Base-by-base conservation (phyloP, 2,329 filamentous ascomycete genomes). In the Arthrocladium fulminans region DNA sequence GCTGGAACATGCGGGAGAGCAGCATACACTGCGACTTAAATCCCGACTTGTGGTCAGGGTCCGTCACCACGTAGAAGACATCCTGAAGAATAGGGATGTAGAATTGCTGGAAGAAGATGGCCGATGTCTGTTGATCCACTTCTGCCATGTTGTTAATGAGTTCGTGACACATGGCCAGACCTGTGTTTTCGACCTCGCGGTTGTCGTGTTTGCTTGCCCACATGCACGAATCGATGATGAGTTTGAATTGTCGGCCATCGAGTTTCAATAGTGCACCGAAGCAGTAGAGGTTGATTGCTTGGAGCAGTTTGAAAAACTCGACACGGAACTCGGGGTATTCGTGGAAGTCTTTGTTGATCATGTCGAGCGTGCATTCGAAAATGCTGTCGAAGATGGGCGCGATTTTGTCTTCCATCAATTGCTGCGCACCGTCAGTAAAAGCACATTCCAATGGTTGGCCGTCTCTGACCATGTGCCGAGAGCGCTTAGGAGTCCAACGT, bases 121-220 rank as follows among this genome's bases (percentile, higher is more conserved):
- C 94, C 55, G 89, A 86, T 0, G 88, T 97, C 61, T 83, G 75
- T 17, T 79, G 71, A 64, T 97, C 89, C 1, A 88, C 85, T 60
- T 96, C 90, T 7, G 90, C 88, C 73, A 98, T 95, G 70, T 98
- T 98, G 69, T 86, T 90, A 65, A 98, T 89, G 56, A 98, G 76
- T 70, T 98, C 92, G 57, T 95, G 80, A 67, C 90, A 97, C 92
- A 98, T 98, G 68, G 89, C 92, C 52, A 98, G 80, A 52, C 92
- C 92, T 32, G 92, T 94, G 57, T 86, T 88, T 69, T 98, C 92
- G 24, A 98, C 92, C 63, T 96, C 88, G 52, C 92, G 86, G 70
- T 98, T 98, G 72, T 98, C 92, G 68, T 98, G 92, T 74, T 98
- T 98, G 74, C 90, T 96, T n/a, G 94, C 92, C 94, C 92, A 98